These are phyloP conservation scores for Wilcoxina mikolae DNA, from an alignment of 495 filamentous ascomycete genomes.

Conservation along the genomic window DNA sequence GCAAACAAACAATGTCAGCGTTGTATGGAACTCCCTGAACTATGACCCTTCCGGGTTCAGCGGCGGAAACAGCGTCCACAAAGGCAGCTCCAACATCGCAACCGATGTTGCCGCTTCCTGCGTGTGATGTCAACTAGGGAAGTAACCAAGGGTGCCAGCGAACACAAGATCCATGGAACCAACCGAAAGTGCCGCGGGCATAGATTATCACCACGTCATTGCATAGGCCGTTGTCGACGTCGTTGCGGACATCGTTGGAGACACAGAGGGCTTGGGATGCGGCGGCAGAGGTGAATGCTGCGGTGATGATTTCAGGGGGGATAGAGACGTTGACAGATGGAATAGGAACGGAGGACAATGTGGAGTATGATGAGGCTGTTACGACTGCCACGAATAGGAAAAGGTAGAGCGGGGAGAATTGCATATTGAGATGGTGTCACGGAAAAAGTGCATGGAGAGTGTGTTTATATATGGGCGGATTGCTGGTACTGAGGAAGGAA, in stretches of 20 bases:
- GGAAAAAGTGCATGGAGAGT: no score
- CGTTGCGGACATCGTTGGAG: slow-evolving; percentile 31
- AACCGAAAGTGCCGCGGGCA: slow-evolving; percentile 41
- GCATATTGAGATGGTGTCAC: no score
- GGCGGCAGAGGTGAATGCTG: no score
- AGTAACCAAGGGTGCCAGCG: not conserved
- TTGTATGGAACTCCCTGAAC: slow-evolving; percentile 42
- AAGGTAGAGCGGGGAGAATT: no score
- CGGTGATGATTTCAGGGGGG: no score
- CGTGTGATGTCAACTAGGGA: not conserved
- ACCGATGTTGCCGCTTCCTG: slow-evolving; percentile 35
- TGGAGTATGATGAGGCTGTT: no score
- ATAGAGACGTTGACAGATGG: no score
- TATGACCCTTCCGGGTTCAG: slow-evolving; percentile 32
- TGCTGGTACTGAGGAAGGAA: no score
- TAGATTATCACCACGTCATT: slow-evolving; percentile 42
- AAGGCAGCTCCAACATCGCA: slow-evolving; percentile 43
- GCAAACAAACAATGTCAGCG: not conserved
- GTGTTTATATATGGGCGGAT: no score
- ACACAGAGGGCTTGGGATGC: no score
- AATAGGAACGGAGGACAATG: no score
- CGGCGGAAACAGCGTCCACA: slow-evolving; percentile 34
- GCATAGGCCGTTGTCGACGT: slow-evolving; percentile 34
- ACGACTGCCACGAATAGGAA: no score
- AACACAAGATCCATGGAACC: slow-evolving; percentile 21